A percentile compares a stretch with the other conserved stretches of the same genome.
phyloP scores from a whole-genome alignment of 371 early-diverging fungal species.

The Mucor ambiguus region DNA sequence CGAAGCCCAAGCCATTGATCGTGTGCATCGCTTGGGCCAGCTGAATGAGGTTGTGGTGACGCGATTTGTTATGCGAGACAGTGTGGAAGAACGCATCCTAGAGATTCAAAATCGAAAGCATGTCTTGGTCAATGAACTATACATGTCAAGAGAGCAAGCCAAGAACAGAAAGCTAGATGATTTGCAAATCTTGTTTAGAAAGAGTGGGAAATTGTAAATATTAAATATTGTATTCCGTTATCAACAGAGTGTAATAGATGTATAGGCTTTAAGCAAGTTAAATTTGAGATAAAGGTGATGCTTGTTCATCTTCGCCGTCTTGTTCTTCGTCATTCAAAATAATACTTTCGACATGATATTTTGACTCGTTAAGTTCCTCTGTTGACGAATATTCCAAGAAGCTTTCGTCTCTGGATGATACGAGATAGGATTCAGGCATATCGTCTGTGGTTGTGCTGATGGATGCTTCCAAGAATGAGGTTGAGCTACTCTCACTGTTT shows the following conservation, averaged over 20 bases:
- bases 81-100: constrained; percentile 71
- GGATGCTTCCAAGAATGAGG: constrained; percentile 6
- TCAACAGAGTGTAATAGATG: background rate
- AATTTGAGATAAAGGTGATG: constrained; percentile 6
- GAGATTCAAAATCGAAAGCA: constrained; percentile 63
- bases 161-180: constrained; percentile 54
- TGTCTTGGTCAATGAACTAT: constrained; percentile 53
- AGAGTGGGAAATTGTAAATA: constrained; percentile 7
- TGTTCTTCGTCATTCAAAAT: constrained; percentile 9
- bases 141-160: constrained; percentile 51
- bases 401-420: constrained; percentile 11
- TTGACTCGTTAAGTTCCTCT: constrained; percentile 10
- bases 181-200: constrained; percentile 46
- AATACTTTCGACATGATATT: constrained; percentile 12
- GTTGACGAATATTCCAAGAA: constrained; percentile 1
- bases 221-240: background rate
- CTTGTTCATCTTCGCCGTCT: background rate
- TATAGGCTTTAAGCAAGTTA: background rate
- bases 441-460: constrained; percentile 8
- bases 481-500: background rate
- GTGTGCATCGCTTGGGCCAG: constrained; percentile 87
- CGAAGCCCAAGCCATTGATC: constrained; percentile 88
- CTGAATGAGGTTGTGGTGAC: constrained; percentile 59
- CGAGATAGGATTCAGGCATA: constrained; percentile 22
- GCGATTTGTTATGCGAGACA: constrained; percentile 57